These are phyloP conservation scores for Alliaria petiolata DNA, from an alignment of 345 rosid species.

Conservation along the genomic window DNA sequence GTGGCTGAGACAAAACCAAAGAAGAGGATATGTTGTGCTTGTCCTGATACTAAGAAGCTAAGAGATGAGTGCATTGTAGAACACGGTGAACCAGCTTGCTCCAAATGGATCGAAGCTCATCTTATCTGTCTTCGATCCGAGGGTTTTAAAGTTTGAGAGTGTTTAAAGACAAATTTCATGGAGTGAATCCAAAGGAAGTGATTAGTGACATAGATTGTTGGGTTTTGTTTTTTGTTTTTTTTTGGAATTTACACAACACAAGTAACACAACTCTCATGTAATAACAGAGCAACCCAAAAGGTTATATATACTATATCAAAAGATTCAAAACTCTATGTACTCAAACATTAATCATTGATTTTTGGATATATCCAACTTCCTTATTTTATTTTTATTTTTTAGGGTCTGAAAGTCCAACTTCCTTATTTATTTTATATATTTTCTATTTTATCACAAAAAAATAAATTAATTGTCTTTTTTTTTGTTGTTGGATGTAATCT, in stretches of 20 bases:
- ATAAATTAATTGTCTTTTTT: not conserved
- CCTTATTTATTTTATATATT: not conserved
- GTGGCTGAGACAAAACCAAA: slow-evolving; percentile 61
- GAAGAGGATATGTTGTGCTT: slow-evolving; percentile 92
- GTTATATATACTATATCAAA: too few species aligned
- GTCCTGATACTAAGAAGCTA: slow-evolving; percentile 83
- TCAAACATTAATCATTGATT: too few species aligned
- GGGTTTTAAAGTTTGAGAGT: slow-evolving; percentile 69
- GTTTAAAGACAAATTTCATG: not conserved
- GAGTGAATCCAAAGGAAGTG: not conserved
- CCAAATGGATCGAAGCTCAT: slow-evolving; percentile 94
- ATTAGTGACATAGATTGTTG: slow-evolving; percentile 12
- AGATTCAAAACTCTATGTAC: too few species aligned
- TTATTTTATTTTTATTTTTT: not conserved
- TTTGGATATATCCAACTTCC: not conserved
- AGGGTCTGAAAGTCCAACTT: not conserved
- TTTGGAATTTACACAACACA: not conserved
- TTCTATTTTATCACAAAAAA: not conserved
- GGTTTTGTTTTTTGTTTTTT: not conserved
- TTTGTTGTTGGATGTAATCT: not conserved
- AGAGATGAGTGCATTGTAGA: slow-evolving; percentile 90
- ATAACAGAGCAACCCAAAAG: not conserved
- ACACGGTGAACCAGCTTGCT: slow-evolving; percentile 80
- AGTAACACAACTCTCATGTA: slow-evolving; percentile 16
- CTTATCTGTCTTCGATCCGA: slow-evolving; percentile 70